These are phyloP conservation scores for Coemansia sp. DNA, from an alignment of 192 early-diverging fungal species.

Conservation along the genomic window DNA sequence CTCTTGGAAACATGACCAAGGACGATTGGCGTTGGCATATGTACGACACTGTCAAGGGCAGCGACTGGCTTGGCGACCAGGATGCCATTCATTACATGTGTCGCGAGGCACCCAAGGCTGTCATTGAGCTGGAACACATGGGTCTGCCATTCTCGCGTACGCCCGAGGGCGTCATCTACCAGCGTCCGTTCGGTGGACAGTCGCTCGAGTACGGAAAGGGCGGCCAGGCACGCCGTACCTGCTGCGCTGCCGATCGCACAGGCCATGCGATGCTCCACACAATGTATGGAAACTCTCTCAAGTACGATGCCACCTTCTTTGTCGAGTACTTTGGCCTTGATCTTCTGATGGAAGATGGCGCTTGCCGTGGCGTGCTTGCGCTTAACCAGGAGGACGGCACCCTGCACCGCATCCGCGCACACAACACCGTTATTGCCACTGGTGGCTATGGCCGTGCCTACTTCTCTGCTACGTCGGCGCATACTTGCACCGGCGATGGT, in stretches of 20 bases:
- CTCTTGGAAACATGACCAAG: conserved; percentile 98
- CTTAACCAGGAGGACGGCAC: conserved; percentile 98
- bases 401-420: conserved; percentile 93
- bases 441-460: conserved; percentile 99
- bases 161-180: conserved; percentile 97
- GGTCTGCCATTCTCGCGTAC: conserved; percentile 98
- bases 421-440: conserved; percentile 98
- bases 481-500: conserved; percentile 99
- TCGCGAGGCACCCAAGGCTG: conserved; percentile 92
- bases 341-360: conserved; percentile 97
- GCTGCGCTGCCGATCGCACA: conserved; percentile 97
- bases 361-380: conserved; percentile 95
- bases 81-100: conserved; percentile 99
- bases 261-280: conserved; percentile 98
- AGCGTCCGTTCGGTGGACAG: conserved; percentile 98
- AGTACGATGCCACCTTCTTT: conserved; percentile 95
- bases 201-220: conserved; percentile 94
- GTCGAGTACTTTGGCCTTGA: conserved; percentile 99
- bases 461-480: conserved; percentile 97
- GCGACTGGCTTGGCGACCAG: conserved; percentile 99
- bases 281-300: conserved; percentile 95
- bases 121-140: conserved; percentile 97
- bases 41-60: conserved; percentile 99
- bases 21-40: conserved; percentile 99
- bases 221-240: conserved; percentile 97